Evolutionary conservation across 305 asterid genomes (phyloP).

Genomic region (Withania somnifera): DNA sequence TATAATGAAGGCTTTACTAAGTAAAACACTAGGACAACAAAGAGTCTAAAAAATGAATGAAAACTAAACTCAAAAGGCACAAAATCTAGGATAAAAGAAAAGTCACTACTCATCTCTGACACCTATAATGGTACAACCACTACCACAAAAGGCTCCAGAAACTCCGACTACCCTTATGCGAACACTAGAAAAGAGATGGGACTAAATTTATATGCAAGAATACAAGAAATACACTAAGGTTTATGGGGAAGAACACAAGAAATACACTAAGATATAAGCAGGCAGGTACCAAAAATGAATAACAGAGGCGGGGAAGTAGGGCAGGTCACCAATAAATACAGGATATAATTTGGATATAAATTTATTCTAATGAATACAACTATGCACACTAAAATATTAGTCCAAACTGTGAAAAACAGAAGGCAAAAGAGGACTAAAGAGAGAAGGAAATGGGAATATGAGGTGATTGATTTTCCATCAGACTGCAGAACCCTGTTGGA

Average conservation of each 20-base stretch:
- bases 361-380: neutral
- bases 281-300: neutral
- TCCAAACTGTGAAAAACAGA: neutral
- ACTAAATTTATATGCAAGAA: too few relatives aligned
- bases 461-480: neutral
- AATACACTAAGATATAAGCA: neutral
- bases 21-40: too few relatives aligned
- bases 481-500: neutral
- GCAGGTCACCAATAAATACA: neutral
- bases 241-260: neutral
- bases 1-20: too few relatives aligned
- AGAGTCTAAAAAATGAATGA: too few relatives aligned
- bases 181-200: too few relatives aligned
- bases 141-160: too few relatives aligned
- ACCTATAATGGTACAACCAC: too few relatives aligned
- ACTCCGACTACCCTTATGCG: too few relatives aligned
- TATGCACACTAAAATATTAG: neutral
- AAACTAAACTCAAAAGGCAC: too few relatives aligned
- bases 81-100: too few relatives aligned
- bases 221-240: too few relatives aligned
- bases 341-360: neutral
- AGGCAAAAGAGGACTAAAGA: neutral
- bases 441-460: neutral
- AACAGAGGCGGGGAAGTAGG: neutral
- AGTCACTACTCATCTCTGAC: too few relatives aligned